phyloP scores from a whole-genome alignment of 768 basidiomycete species.

The Mycena alexandri region DNA sequence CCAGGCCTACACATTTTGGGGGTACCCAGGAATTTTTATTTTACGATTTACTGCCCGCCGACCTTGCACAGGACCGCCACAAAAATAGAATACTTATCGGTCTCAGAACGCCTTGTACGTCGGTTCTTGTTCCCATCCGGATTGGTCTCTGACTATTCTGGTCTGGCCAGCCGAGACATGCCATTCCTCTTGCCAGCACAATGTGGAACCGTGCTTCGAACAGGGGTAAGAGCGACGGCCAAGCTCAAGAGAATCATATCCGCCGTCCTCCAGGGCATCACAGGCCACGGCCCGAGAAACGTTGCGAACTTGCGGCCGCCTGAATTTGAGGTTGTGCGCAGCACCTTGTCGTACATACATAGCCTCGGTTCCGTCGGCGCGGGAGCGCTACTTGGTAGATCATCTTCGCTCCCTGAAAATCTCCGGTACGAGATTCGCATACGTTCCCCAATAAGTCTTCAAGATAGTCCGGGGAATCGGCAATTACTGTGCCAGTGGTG shows the following conservation, averaged over 20 bases:
- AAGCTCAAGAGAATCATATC: background rate
- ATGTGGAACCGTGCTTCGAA: background rate
- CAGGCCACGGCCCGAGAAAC: background rate
- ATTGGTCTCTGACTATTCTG: background rate
- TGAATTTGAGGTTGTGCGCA: background rate
- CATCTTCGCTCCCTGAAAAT: too few species aligned
- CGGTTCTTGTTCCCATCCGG: slow-evolving; percentile 27
- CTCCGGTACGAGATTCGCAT: too few species aligned
- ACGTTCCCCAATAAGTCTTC: too few species aligned
- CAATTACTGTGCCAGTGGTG: background rate
- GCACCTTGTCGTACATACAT: background rate
- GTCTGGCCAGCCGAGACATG: too few species aligned
- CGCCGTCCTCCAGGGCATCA: background rate
- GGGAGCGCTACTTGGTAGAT: background rate
- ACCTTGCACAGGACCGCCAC: background rate
- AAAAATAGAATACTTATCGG: slow-evolving; percentile 27
- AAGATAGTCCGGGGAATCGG: background rate
- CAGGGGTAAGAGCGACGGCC: background rate
- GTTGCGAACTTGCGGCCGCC: slow-evolving; percentile 6
- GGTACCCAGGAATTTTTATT: background rate
- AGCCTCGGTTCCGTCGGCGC: slow-evolving; percentile 8
- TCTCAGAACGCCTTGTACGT: slow-evolving; percentile 30
- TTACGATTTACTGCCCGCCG: background rate
- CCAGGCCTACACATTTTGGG: background rate
- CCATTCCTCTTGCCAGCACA: slow-evolving; percentile 20